A percentile compares a stretch with the other conserved stretches of the same genome.
phyloP scores from a whole-genome alignment of 305 asterid genomes.

The Andrographis paniculata region DNA sequence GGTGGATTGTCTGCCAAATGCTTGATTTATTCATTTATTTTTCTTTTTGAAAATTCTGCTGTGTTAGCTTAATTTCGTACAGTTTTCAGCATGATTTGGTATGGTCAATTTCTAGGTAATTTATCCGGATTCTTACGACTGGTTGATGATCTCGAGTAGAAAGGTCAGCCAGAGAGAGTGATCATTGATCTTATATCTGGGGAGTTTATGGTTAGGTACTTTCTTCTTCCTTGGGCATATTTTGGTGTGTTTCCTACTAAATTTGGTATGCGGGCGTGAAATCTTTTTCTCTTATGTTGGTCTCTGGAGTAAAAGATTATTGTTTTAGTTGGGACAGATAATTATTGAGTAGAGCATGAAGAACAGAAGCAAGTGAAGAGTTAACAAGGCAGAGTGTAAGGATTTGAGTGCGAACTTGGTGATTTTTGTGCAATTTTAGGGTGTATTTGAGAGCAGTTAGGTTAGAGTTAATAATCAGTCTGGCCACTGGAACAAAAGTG shows the following conservation, averaged over 20 bases:
- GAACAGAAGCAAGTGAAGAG: neutral
- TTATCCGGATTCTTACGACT: constrained; percentile 17
- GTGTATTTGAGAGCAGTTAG: neutral
- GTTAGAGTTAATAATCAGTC: neutral
- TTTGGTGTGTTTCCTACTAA: no score
- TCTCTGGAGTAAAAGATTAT: no score
- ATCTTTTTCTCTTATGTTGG: no score
- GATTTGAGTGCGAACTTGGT: constrained; percentile 6
- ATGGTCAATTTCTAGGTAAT: constrained; percentile 7
- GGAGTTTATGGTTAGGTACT: constrained; percentile 10
- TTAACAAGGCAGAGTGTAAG: neutral
- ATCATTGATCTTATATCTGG: constrained; percentile 14
- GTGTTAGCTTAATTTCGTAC: constrained; percentile 12
- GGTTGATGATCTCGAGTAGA: constrained; percentile 33
- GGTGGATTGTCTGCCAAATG: neutral
- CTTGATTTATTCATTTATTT: no score
- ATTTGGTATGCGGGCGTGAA: no score
- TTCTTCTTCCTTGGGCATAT: no score
- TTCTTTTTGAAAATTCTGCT: neutral
- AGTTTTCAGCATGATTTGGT: neutral
- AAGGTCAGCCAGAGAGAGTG: constrained; percentile 15
- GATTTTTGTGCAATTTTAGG: neutral
- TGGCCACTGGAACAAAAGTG: neutral
- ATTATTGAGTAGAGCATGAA: neutral
- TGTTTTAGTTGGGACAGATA: neutral